Percentiles rank a stretch among this genome's conserved stretches.
Evolutionary conservation across 805 yeast genomes (phyloP).

Genomic region (Wickerhamiella sorbophila): DNA sequence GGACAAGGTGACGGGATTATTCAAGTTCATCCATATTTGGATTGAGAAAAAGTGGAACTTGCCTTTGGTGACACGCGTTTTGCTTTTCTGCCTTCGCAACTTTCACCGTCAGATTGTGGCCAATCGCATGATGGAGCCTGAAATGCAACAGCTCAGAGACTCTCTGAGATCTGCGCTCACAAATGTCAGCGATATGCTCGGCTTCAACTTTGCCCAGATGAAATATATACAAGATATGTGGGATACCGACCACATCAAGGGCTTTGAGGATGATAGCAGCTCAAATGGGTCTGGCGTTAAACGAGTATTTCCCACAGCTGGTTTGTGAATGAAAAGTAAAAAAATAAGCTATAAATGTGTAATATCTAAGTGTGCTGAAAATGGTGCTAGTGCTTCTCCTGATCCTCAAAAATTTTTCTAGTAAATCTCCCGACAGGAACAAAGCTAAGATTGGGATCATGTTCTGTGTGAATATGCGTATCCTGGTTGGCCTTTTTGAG

Average conservation of each 20-base stretch:
- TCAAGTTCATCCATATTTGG: slow-evolving; percentile 66
- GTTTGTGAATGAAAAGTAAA: background rate
- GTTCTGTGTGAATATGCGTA: no score
- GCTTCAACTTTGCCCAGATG: slow-evolving; percentile 75
- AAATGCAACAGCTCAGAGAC: slow-evolving; percentile 43
- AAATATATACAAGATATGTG: slow-evolving; percentile 61
- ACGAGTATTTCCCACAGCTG: slow-evolving; percentile 51
- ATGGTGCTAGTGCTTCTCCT: no score
- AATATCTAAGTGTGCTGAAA: slow-evolving; percentile 4
- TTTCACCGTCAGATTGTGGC: slow-evolving; percentile 68
- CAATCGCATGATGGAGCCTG: slow-evolving; percentile 34
- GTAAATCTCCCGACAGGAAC: no score
- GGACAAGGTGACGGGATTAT: slow-evolving; percentile 57
- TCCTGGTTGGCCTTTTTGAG: no score
- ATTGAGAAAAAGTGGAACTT: slow-evolving; percentile 37
- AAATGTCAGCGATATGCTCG: slow-evolving; percentile 44
- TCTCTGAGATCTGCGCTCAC: slow-evolving; percentile 46
- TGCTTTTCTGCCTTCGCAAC: slow-evolving; percentile 57
- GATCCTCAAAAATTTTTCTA: no score
- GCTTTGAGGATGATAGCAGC: slow-evolving; percentile 63
- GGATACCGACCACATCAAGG: slow-evolving; percentile 59
- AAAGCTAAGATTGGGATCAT: no score
- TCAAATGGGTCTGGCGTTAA: slow-evolving; percentile 60
- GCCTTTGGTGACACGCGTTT: slow-evolving; percentile 54
- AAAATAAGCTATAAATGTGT: background rate